Base-by-base conservation (phyloP, 805 yeast genomes). In the Candida arabinofermentans region DNA sequence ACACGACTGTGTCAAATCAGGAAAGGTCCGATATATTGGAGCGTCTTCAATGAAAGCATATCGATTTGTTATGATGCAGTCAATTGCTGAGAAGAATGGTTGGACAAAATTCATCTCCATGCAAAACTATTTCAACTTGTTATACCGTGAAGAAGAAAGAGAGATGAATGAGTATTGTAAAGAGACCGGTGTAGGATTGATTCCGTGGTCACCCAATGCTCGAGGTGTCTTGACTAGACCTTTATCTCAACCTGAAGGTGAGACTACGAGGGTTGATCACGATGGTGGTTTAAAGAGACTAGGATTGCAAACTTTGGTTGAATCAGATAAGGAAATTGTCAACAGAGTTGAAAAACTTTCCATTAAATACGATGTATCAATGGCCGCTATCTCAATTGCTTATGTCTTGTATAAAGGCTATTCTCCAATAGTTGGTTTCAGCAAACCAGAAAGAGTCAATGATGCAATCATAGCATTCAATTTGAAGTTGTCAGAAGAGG, bases 191-290 rank as follows among this genome's bases (percentile, higher is more conserved):
- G 74, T 81, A 23, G 81, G 79, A 1, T 43, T 78, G 34, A 67
- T 77, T 40, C 85, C 85, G 7, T 81, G 79, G 77, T 73, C 81
- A 9, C 85, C 86, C 22, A 57, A 70, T 43, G 81, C 81, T 5
- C 58, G 77, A 41, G 85, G 86, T 6, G 16, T 72, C 1, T 62
- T 80, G 35, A 68, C 82, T 1, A 67, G 81, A 46, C 80, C 85
- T 10, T 26, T 36, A 18, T 47, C 36, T 14, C 35, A 35, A 31
- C 27, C 16, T 23, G 4, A 22, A 12, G 37, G 55, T n/a, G 23
- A 36, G 17, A 27, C 17, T 6, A 19, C 22, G 21, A 21, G 24
- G 16, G 16, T 19, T 5, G n/a, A 17, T 5, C 16, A 17, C 6
- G 32, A 29, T 29, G 5, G 5, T 14, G 16, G 17, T 14, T 14